Evolutionary conservation across 2,329 filamentous ascomycete species (phyloP).

Genomic region (Pestalotiopsis fici): DNA sequence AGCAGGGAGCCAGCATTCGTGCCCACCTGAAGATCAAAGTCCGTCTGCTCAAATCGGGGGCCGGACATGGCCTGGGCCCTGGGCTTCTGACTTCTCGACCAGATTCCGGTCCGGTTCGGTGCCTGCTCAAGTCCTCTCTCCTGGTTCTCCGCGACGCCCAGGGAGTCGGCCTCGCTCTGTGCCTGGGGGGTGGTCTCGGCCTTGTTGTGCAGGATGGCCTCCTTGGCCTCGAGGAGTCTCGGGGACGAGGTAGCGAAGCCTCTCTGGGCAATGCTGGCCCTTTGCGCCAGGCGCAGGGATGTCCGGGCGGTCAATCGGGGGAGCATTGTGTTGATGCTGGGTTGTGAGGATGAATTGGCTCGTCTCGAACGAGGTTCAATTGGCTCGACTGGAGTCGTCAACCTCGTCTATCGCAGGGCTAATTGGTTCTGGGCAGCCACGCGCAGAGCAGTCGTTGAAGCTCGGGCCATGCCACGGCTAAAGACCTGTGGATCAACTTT

Average conservation of each 20-base stretch:
- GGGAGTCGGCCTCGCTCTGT: constrained; percentile 40
- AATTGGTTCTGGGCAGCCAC: constrained; percentile 1
- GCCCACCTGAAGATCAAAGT: constrained; percentile 86
- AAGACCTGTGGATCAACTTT: constrained; percentile 7
- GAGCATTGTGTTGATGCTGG: constrained; percentile 53
- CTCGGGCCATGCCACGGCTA: not conserved
- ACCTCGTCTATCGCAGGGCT: constrained; percentile 3
- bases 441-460: not conserved
- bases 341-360: constrained; percentile 40
- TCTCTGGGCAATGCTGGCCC: constrained; percentile 43
- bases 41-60: constrained; percentile 95
- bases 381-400: constrained; percentile 12
- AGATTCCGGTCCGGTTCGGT: constrained; percentile 79
- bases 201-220: constrained; percentile 38
- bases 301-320: constrained; percentile 40
- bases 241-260: constrained; percentile 50
- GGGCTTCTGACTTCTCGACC: constrained; percentile 85
- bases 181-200: constrained; percentile 42
- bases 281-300: constrained; percentile 44
- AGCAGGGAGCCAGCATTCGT: constrained; percentile 3
- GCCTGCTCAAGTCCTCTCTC: constrained; percentile 68
- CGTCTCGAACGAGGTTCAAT: constrained; percentile 15
- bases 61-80: constrained; percentile 85
- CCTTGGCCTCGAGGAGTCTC: constrained; percentile 36
- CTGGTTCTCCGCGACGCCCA: constrained; percentile 38